Evolutionary conservation across 2,329 filamentous ascomycete species (phyloP).

Genomic region (Orbilia quercus): DNA sequence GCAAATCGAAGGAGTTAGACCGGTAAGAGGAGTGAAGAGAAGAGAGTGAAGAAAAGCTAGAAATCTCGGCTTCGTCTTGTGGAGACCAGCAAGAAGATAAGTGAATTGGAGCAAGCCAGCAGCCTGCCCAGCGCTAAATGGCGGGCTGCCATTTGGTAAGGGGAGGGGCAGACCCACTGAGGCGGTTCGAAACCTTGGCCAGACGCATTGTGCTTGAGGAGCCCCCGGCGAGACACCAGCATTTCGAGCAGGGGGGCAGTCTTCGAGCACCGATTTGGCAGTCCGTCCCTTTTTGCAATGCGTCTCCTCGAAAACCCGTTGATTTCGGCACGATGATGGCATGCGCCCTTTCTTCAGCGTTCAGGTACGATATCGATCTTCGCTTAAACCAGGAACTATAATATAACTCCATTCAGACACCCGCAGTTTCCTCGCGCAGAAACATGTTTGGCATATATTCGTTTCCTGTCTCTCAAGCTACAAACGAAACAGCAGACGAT

Average conservation of each 20-base stretch:
- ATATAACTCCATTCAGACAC: conserved; percentile 28
- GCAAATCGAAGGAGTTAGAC: conserved; percentile 57
- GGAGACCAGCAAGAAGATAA: conserved; percentile 56
- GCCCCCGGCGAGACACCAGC: conserved; percentile 37
- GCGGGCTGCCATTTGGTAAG: conserved; percentile 49
- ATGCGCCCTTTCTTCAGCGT: neutral
- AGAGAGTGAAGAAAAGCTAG: conserved; percentile 46
- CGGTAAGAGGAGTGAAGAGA: conserved; percentile 58
- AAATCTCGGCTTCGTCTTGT: conserved; percentile 34
- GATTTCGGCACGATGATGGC: conserved; percentile 39
- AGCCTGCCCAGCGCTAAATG: conserved; percentile 47
- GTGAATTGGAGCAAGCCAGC: conserved; percentile 53
- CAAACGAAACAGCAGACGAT: conserved; percentile 40
- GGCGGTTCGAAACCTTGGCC: conserved; percentile 56
- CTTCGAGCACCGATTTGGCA: conserved; percentile 23
- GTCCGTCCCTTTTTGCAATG: conserved; percentile 23
- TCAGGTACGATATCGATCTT: neutral
- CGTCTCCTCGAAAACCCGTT: conserved; percentile 14
- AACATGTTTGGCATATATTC: conserved; percentile 48
- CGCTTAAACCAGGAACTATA: conserved; percentile 29
- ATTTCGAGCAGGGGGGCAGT: conserved; percentile 5
- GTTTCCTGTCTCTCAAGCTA: conserved; percentile 37
- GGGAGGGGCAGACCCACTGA: conserved; percentile 49
- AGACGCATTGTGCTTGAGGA: conserved; percentile 54
- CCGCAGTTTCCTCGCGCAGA: conserved; percentile 12